These are phyloP conservation scores for Nadsonia starkeyi-henricii DNA, from an alignment of 1,139 yeast genomes.

Conservation along the genomic window DNA sequence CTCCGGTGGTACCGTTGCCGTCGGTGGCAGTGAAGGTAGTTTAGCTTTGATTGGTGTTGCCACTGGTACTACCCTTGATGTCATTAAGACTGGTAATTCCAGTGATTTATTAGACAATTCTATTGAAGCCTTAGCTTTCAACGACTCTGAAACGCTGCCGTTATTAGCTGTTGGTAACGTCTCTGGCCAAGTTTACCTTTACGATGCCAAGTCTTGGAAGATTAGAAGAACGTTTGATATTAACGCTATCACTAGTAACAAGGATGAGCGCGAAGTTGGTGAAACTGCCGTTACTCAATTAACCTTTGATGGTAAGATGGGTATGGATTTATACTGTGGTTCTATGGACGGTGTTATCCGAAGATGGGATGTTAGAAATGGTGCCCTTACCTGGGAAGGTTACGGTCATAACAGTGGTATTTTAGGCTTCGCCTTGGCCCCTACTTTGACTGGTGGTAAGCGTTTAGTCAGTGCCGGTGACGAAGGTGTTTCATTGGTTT, in stretches of 20 bases:
- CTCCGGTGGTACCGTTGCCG: slow-evolving; percentile 33
- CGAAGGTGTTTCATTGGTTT: slow-evolving; percentile 83
- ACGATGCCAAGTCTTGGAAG: slow-evolving; percentile 79
- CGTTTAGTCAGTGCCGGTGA: slow-evolving; percentile 91
- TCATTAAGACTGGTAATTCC: slow-evolving; percentile 39
- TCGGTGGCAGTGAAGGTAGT: slow-evolving; percentile 82
- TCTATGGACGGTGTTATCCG: slow-evolving; percentile 77
- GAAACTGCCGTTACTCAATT: slow-evolving; percentile 79
- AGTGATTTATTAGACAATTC: slow-evolving; percentile 53
- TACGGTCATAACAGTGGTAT: slow-evolving; percentile 93
- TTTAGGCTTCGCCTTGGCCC: slow-evolving; percentile 55
- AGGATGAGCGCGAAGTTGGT: slow-evolving; percentile 24
- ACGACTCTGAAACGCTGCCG: slow-evolving; percentile 35
- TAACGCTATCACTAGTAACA: neutral
- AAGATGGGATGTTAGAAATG: slow-evolving; percentile 83
- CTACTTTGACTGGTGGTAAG: slow-evolving; percentile 35
- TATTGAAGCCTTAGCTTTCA: slow-evolving; percentile 80
- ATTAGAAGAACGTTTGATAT: slow-evolving; percentile 42
- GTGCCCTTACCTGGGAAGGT: slow-evolving; percentile 59
- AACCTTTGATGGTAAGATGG: slow-evolving; percentile 43
- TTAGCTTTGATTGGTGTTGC: slow-evolving; percentile 61
- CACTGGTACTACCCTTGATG: slow-evolving; percentile 54
- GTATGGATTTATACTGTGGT: slow-evolving; percentile 46
- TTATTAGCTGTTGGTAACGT: slow-evolving; percentile 80
- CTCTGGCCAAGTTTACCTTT: slow-evolving; percentile 68